These are phyloP conservation scores for Ajuga reptans DNA, from an alignment of 305 asterid genomes.

Conservation along the genomic window DNA sequence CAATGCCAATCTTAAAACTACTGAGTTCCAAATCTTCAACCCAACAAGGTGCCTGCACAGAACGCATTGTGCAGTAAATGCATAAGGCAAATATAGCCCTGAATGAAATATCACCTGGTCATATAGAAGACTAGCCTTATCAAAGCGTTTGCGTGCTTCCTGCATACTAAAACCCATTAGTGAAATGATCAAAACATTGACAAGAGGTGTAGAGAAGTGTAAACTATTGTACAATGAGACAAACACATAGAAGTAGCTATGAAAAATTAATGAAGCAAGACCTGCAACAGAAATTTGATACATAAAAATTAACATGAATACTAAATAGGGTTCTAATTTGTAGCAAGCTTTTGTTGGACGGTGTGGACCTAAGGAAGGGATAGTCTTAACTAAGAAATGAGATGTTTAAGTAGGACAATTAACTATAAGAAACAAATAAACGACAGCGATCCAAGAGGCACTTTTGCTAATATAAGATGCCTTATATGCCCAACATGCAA, in stretches of 20 bases:
- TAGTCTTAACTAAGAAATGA: background rate
- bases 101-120: constrained; percentile 65
- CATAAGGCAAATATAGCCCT: constrained; percentile 1
- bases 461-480: background rate
- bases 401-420: background rate
- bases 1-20: background rate
- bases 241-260: background rate
- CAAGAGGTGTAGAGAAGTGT: background rate
- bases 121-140: constrained; percentile 93
- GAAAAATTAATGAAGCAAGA: background rate
- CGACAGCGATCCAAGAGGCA: constrained; percentile 4
- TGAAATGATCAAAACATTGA: constrained; percentile 19
- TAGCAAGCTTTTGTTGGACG: background rate
- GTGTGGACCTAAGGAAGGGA: background rate
- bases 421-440: background rate
- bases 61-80: constrained; percentile 3
- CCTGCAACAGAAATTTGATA: background rate
- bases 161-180: constrained; percentile 40
- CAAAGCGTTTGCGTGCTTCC: constrained; percentile 97
- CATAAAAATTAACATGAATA: background rate
- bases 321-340: background rate
- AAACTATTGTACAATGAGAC: constrained; percentile 1
- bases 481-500: background rate
- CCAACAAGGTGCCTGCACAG: constrained; percentile 4
- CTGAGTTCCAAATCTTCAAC: constrained; percentile 7